Conservation (phyloP, 164 flowering plant species). For the Magnolia kwangsiensis region DNA sequence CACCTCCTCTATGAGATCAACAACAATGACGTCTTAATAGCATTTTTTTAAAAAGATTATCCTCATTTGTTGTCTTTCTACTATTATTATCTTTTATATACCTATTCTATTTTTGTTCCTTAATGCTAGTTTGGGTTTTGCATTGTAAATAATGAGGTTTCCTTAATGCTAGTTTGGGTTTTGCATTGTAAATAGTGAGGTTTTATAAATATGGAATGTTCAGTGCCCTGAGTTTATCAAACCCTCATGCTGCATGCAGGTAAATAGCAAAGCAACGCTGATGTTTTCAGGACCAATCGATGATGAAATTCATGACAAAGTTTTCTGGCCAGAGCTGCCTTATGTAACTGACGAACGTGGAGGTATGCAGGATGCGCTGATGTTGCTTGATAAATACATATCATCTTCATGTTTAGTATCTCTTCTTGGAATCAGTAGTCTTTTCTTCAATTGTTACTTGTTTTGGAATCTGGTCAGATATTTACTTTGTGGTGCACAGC, state of each 20-base stretch:
- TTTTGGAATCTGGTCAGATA: slow-evolving; percentile 44
- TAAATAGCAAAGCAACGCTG: slow-evolving; percentile 76
- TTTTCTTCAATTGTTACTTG: slow-evolving; percentile 12
- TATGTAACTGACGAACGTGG: slow-evolving; percentile 89
- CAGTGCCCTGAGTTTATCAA: background rate
- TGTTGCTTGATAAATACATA: slow-evolving; percentile 3
- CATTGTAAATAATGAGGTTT: background rate
- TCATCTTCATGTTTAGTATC: background rate
- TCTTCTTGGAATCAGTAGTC: background rate
- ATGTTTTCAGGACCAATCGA: slow-evolving; percentile 62
- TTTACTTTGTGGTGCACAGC: slow-evolving; percentile 75
- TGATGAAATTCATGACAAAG: slow-evolving; percentile 64
- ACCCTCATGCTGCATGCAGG: slow-evolving; percentile 32
- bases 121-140: background rate
- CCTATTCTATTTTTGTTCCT: background rate
- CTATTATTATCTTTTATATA: too few relatives aligned
- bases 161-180: background rate
- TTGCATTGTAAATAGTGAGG: slow-evolving; percentile 1
- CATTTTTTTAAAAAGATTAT: too few relatives aligned
- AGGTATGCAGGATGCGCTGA: slow-evolving; percentile 47
- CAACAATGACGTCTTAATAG: too few relatives aligned
- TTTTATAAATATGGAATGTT: background rate
- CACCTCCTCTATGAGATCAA: too few relatives aligned
- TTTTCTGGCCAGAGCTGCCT: slow-evolving; percentile 86
- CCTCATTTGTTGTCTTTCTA: too few relatives aligned